phyloP scores from a whole-genome alignment of 306 rosid species.

The Mucuna pruriens region DNA sequence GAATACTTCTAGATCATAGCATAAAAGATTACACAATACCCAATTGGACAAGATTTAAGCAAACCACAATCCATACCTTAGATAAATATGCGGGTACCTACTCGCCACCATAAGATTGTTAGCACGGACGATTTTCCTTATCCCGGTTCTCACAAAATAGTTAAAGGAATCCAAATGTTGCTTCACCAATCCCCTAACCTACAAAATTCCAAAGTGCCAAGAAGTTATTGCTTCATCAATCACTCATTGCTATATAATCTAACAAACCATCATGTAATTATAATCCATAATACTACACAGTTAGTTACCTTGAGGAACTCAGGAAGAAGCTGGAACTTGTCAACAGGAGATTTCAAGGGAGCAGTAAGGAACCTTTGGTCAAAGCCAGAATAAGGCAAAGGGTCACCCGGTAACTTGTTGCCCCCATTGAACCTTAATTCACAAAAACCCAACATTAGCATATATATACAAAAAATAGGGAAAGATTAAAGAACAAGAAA shows the following conservation, averaged over 20 bases:
- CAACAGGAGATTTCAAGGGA: slow-evolving; percentile 80
- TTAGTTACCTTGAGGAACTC: slow-evolving; percentile 79
- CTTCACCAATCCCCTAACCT: slow-evolving; percentile 91
- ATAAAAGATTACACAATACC: background rate
- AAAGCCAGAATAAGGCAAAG: slow-evolving; percentile 38
- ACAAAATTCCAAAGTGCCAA: slow-evolving; percentile 1
- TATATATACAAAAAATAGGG: background rate
- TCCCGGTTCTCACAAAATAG: slow-evolving; percentile 71
- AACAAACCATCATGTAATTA: background rate
- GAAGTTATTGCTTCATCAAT: background rate
- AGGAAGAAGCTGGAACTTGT: slow-evolving; percentile 85
- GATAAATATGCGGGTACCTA: slow-evolving; percentile 54
- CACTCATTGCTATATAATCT: background rate
- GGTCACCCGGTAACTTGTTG: slow-evolving; percentile 26
- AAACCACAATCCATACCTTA: slow-evolving; percentile 48
- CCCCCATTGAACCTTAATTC: slow-evolving; percentile 19
- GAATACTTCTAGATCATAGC: background rate
- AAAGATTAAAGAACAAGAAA: background rate
- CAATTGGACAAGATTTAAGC: background rate
- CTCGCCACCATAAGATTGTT: slow-evolving; percentile 51
- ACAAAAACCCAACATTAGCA: background rate
- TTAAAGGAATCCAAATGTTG: slow-evolving; percentile 95
- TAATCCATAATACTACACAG: background rate
- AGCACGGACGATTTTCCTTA: slow-evolving; percentile 80
- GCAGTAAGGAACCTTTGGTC: slow-evolving; percentile 72